Evolutionary conservation across 371 early-diverging fungal genomes (phyloP).

Genomic region (Rhizopus sp.): DNA sequence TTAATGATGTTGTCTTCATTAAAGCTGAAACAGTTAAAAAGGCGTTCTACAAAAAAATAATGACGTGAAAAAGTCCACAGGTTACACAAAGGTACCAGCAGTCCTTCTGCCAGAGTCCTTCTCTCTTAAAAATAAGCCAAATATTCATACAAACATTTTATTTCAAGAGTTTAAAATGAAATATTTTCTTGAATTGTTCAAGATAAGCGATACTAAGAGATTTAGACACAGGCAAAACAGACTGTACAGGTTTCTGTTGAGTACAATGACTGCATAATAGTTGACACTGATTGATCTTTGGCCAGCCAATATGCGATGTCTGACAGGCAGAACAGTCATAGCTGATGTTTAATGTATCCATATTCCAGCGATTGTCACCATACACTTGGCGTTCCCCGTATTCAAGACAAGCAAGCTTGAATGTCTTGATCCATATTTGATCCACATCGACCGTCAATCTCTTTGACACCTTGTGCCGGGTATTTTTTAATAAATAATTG

Average conservation of each 20-base stretch:
- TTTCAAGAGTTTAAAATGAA: neutral
- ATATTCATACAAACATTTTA: no score
- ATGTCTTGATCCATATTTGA: constrained; percentile 27
- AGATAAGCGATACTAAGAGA: neutral
- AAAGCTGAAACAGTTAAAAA: constrained; percentile 9
- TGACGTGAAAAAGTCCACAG: neutral
- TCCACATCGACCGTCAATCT: constrained; percentile 11
- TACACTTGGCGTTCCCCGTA: constrained; percentile 24
- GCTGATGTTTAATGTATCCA: constrained; percentile 6
- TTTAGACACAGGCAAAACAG: neutral
- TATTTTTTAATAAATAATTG: constrained; percentile 11
- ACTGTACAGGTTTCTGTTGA: neutral
- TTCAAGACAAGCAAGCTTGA: constrained; percentile 28
- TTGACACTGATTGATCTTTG: constrained; percentile 1
- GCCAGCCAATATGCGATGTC: constrained; percentile 18
- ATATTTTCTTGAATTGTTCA: constrained; percentile 15
- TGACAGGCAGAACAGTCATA: constrained; percentile 27
- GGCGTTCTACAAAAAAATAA: no score
- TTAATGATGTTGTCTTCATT: constrained; percentile 28
- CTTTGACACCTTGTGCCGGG: neutral
- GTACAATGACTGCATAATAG: neutral
- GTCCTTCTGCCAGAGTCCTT: no score
- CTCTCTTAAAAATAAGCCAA: no score
- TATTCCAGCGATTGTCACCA: constrained; percentile 18
- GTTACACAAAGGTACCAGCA: no score